Evolutionary conservation across 2,329 filamentous ascomycete species (phyloP), one percentile per base, ranked within the genome.

Genomic region (Fonsecaea pedrosoi): DNA sequence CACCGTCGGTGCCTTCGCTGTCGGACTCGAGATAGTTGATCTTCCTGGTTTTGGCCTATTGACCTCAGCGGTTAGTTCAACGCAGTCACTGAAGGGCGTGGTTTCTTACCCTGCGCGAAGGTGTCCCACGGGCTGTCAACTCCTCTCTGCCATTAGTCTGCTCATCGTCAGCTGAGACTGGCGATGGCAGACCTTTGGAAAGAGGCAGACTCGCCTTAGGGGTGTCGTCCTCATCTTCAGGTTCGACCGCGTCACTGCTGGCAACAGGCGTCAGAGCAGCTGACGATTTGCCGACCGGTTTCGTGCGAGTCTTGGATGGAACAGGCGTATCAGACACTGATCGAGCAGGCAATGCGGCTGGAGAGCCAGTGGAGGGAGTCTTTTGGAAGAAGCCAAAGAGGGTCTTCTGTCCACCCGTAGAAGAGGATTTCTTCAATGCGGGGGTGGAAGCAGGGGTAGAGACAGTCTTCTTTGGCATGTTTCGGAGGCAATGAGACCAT

Each of bases 21-120:
- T 92, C 92, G 1, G 92, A 93, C 74, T 97, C 94, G 70, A 90
- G 89, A 77, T 98, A 98, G 76, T 86, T 95, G 71, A 95, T 79
- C 25, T 79, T 85, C 54, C 83, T 78, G 73, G 88, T 90, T 77
- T 87, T 89, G 12, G 82, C 83, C 84, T 88, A 55, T 2, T 30
- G 30, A 30, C 21, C 45, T 54, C 12, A 50, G 30, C 53, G 38
- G 66, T 64, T 48, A 72, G 65, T 30, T 12, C 42, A 53, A 45
- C 18, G 45, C 45, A 30, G 35, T 40, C 9, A 38, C n/a, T 54
- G 7, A 30, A 13, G 50, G 38, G 25, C 40, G 54, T 58, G 9
- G 38, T 10, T 9, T 69, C 79, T 69, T 82, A 92, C 92, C 85
- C 93, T 93, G 74, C 93, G 87, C 15, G 90, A 89, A 1, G 94